These are phyloP conservation scores for Xylaria sp. DNA, from an alignment of 2,329 filamentous ascomycete species.

Conservation along the genomic window DNA sequence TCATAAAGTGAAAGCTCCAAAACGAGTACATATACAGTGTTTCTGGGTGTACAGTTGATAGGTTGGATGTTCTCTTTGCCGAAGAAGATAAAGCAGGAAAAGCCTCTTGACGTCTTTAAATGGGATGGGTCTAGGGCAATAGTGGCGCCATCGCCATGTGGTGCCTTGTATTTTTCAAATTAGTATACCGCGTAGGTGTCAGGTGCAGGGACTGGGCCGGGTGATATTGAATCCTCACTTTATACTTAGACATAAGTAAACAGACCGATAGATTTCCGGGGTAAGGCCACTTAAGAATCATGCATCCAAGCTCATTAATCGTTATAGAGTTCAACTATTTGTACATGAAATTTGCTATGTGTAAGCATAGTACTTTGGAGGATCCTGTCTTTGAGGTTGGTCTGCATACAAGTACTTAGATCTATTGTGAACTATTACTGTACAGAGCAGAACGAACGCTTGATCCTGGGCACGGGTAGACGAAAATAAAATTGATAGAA, in stretches of 20 bases:
- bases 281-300: slow-evolving; percentile 9
- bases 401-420: too few species aligned
- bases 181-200: slow-evolving; percentile 5
- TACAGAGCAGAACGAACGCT: too few species aligned
- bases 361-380: too few species aligned
- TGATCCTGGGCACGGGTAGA: not conserved
- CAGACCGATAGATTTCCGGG: slow-evolving; percentile 10
- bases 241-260: slow-evolving; percentile 7
- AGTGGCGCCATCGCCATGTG: slow-evolving; percentile 7
- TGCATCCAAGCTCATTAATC: slow-evolving; percentile 1
- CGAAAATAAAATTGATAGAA: slow-evolving; percentile 8
- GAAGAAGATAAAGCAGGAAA: not conserved
- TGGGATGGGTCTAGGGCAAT: not conserved
- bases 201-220: slow-evolving; percentile 6
- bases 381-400: too few species aligned
- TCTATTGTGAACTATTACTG: not conserved
- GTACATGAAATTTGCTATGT: too few species aligned
- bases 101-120: not conserved
- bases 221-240: slow-evolving; percentile 21
- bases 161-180: not conserved
- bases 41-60: not conserved
- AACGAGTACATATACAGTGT: too few species aligned
- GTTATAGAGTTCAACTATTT: too few species aligned
- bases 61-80: not conserved
- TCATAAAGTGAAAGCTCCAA: not conserved